Evolutionary conservation across 2,329 filamentous ascomycete genomes (phyloP).

Genomic region (Cladosporium sp.): DNA sequence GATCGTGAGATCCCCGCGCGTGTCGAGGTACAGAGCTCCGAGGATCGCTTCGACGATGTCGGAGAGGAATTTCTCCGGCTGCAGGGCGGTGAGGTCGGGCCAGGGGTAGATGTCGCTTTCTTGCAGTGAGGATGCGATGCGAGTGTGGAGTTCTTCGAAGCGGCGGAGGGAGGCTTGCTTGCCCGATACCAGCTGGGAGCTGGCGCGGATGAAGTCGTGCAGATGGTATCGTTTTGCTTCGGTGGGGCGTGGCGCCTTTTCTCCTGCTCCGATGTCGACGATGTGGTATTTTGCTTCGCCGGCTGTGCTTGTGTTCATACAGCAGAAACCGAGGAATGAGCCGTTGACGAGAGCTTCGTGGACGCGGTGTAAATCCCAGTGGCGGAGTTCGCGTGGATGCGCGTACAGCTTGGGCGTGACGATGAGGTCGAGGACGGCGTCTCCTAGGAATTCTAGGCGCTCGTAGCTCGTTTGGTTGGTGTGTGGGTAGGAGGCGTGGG

Average conservation of each 20-base stretch:
- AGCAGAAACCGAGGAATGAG: conserved; percentile 72
- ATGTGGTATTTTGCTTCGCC: conserved; percentile 30
- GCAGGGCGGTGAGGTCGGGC: conserved; percentile 62
- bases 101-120: conserved; percentile 65
- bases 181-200: conserved; percentile 42
- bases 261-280: neutral
- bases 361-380: conserved; percentile 68
- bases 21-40: conserved; percentile 82
- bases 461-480: conserved; percentile 58
- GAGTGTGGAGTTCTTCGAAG: conserved; percentile 46
- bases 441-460: conserved; percentile 82
- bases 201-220: conserved; percentile 30
- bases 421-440: conserved; percentile 76
- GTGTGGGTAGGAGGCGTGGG: conserved; percentile 53
- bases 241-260: neutral
- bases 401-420: conserved; percentile 61
- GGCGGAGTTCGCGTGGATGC: conserved; percentile 44
- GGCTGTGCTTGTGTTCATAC: conserved; percentile 52
- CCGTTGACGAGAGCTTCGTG: conserved; percentile 75
- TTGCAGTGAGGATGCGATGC: conserved; percentile 50
- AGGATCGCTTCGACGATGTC: conserved; percentile 79
- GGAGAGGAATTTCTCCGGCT: conserved; percentile 72
- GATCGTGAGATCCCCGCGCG: conserved; percentile 52
- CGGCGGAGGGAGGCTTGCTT: conserved; percentile 44
- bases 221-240: conserved; percentile 15